phyloP scores from a whole-genome alignment of 2,329 filamentous ascomycete species.

The Emmonsiellopsis sp. region DNA sequence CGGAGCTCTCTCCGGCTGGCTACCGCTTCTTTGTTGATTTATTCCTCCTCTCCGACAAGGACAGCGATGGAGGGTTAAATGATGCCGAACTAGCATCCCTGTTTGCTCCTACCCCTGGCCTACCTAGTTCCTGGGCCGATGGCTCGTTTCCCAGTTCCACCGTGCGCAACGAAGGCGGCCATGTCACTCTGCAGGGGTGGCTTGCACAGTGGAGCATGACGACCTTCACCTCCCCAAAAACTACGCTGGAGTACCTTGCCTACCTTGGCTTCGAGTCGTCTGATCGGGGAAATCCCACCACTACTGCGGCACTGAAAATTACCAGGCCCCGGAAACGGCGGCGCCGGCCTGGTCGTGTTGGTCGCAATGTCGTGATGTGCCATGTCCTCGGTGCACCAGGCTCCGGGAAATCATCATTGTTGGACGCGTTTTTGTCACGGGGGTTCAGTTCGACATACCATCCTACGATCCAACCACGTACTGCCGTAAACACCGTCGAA shows the following conservation, averaged over 20 bases:
- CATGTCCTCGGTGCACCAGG: constrained; percentile 80
- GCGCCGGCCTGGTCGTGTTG: constrained; percentile 71
- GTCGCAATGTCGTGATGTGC: constrained; percentile 88
- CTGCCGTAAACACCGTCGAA: constrained; percentile 93
- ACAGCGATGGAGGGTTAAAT: constrained; percentile 91
- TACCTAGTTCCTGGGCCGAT: constrained; percentile 79
- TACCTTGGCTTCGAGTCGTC: constrained; percentile 88
- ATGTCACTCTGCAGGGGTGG: constrained; percentile 96
- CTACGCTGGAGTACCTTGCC: constrained; percentile 88
- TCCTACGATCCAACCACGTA: constrained; percentile 88
- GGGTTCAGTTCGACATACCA: constrained; percentile 77
- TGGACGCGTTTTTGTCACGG: constrained; percentile 84
- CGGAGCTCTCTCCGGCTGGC: constrained; percentile 84
- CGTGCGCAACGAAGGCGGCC: constrained; percentile 85
- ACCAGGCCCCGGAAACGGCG: constrained; percentile 86
- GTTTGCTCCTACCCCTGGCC: constrained; percentile 85
- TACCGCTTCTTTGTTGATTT: constrained; percentile 97
- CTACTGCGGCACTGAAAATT: constrained; percentile 77
- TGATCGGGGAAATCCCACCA: constrained; percentile 60
- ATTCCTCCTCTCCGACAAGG: constrained; percentile 90
- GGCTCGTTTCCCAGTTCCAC: constrained; percentile 87
- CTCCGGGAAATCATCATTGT: constrained; percentile 81
- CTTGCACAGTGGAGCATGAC: constrained; percentile 99
- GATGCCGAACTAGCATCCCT: constrained; percentile 73
- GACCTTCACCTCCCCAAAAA: constrained; percentile 90